These are phyloP conservation scores for Colletotrichum australisinense DNA, from an alignment of 2,329 filamentous ascomycete genomes.

Conservation along the genomic window DNA sequence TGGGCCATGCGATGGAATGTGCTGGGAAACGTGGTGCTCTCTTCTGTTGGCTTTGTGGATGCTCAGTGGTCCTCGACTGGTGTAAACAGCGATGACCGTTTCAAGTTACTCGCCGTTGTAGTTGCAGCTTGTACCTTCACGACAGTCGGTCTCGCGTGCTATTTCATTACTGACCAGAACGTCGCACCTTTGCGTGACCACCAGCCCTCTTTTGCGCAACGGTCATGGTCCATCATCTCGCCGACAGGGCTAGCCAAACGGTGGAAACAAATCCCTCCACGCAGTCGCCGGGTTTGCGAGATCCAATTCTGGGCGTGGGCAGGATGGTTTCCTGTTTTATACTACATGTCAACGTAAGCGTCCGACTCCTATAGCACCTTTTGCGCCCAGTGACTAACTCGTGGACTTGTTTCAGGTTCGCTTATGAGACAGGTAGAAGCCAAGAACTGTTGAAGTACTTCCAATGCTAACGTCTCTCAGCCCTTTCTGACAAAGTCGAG, in stretches of 20 bases:
- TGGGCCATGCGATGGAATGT: constrained; percentile 6
- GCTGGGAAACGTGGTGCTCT: not conserved
- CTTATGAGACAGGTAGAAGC: not conserved
- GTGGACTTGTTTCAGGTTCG: not conserved
- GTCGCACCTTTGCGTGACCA: too few species aligned
- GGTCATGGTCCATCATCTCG: too few species aligned
- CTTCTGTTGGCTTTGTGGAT: not conserved
- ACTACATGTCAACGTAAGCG: not conserved
- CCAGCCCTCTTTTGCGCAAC: too few species aligned
- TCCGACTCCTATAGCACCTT: not conserved
- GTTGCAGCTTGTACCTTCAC: too few species aligned
- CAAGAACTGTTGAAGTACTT: not conserved
- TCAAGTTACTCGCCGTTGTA: too few species aligned
- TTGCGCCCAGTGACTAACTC: not conserved
- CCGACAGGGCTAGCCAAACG: not conserved
- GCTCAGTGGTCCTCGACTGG: not conserved
- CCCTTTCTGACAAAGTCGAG: not conserved
- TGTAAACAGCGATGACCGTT: too few species aligned
- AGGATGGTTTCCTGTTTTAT: not conserved
- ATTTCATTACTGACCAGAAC: too few species aligned
- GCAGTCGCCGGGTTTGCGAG: not conserved
- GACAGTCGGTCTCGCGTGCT: too few species aligned
- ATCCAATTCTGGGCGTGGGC: not conserved
- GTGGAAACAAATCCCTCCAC: not conserved
- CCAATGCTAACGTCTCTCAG: not conserved